A percentile compares a stretch with the other conserved stretches of the same genome.
Conservation (phyloP, 2,329 filamentous ascomycete genomes). For the Ramichloridium luteum region DNA sequence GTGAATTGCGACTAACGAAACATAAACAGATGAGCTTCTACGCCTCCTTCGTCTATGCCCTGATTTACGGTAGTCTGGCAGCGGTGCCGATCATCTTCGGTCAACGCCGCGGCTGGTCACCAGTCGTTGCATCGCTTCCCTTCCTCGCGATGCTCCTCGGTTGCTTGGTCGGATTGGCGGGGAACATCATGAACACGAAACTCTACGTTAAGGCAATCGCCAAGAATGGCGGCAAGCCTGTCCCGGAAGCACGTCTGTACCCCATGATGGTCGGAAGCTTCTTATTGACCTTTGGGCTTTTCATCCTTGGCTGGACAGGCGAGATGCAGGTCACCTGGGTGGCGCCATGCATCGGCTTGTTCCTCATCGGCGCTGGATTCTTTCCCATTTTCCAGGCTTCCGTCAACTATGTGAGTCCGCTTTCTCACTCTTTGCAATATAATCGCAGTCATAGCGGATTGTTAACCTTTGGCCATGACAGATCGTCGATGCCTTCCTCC, state of each 20-base stretch:
- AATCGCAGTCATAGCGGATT: too few species aligned
- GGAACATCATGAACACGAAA: constrained; percentile 35
- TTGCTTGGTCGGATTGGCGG: constrained; percentile 23
- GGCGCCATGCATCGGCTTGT: constrained; percentile 27
- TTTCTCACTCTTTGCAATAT: too few species aligned
- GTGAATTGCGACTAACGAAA: constrained; percentile 20
- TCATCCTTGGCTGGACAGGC: constrained; percentile 32
- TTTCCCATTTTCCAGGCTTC: constrained; percentile 33
- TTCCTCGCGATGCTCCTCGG: constrained; percentile 34
- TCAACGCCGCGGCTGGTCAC: constrained; percentile 29
- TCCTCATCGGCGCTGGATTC: constrained; percentile 32
- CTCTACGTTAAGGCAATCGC: constrained; percentile 25
- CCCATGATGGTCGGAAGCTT: constrained; percentile 32
- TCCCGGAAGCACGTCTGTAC: constrained; percentile 23
- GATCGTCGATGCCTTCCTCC: constrained; percentile 13
- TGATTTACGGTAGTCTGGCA: constrained; percentile 33
- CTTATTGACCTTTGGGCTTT: constrained; percentile 30
- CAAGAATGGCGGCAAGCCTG: constrained; percentile 19
- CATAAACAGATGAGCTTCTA: constrained; percentile 1
- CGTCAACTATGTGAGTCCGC: constrained; percentile 28
- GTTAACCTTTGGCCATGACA: too few species aligned
- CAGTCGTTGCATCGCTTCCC: constrained; percentile 30
- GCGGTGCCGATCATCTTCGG: constrained; percentile 34
- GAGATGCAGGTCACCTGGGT: constrained; percentile 27
- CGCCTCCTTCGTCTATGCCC: constrained; percentile 29